These are phyloP conservation scores for Umbelopsis sp. DNA, from an alignment of 192 early-diverging fungal genomes.

Conservation along the genomic window DNA sequence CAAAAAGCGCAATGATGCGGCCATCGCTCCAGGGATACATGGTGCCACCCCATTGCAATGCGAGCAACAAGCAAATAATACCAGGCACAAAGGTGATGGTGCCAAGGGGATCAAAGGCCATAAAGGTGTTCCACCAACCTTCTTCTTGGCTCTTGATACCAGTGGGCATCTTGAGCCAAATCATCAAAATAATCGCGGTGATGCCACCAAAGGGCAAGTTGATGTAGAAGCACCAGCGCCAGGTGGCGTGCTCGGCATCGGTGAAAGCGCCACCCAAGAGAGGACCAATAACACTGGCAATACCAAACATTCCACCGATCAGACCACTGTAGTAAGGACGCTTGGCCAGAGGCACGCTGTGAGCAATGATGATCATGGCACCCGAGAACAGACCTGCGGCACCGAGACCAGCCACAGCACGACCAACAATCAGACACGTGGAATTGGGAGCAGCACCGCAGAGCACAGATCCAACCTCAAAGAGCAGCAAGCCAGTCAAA, in stretches of 20 bases:
- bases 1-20: slow-evolving; percentile 55
- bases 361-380: slow-evolving; percentile 57
- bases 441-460: slow-evolving; percentile 69
- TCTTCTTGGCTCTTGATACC: slow-evolving; percentile 46
- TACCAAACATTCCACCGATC: slow-evolving; percentile 49
- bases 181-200: slow-evolving; percentile 39
- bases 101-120: slow-evolving; percentile 59
- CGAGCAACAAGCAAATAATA: slow-evolving; percentile 59
- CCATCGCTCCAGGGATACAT: slow-evolving; percentile 64
- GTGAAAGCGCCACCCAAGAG: slow-evolving; percentile 61
- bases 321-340: slow-evolving; percentile 62
- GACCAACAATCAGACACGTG: slow-evolving; percentile 47
- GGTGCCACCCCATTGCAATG: slow-evolving; percentile 72
- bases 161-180: slow-evolving; percentile 53
- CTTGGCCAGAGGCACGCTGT: slow-evolving; percentile 58
- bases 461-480: slow-evolving; percentile 71
- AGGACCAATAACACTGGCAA: slow-evolving; percentile 53
- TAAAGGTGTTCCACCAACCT: slow-evolving; percentile 46
- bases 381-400: slow-evolving; percentile 25
- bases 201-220: slow-evolving; percentile 58
- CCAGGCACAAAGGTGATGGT: slow-evolving; percentile 48
- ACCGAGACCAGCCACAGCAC: slow-evolving; percentile 52
- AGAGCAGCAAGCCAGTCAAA: slow-evolving; percentile 70
- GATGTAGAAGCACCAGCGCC: slow-evolving; percentile 60
- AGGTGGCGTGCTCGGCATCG: slow-evolving; percentile 59